Base-by-base conservation (phyloP, 495 filamentous ascomycete genomes). In the Penicillium angulare region DNA sequence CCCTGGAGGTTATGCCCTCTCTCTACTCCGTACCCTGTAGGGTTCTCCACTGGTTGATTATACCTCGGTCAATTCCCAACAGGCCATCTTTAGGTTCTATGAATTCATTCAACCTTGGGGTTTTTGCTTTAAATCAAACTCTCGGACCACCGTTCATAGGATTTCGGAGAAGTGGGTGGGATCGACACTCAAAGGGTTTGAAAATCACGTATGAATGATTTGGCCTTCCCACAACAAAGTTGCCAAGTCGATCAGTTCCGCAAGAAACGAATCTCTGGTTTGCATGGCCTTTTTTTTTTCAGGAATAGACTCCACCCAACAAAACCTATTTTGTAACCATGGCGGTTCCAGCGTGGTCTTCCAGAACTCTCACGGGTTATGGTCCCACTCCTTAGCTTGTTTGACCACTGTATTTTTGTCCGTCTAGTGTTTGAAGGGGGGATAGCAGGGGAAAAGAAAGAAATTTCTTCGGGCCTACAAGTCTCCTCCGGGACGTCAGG, bases 271-370 rank as follows among this genome's bases (percentile, higher is more conserved):
- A 38, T 16, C 34, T 38, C 3, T 38, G 33, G n/a, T 15, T 31
- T 8, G 0, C 34, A 29, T 20, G 20, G 40, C 35, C 18, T 15
- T 7, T 26, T 18, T 53, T 29, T 31, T 43, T 13, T 16, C 26
- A 26, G 13, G 17, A 31, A n/a, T 43, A 31, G 39, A 49, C 46
- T 49, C 46, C 33, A 50, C 43, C 12, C 17, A 18, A 12, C 33
- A 46, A 7, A 7, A 15, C 35, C 9, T 15, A 33, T 27, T 33
- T 40, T 50, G 50, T 57, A 57, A 57, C 55, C 50, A 49, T 53
- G 49, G 55, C 45, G 45, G 55, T 57, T 53, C 49, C 55, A 53
- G 49, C 46, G 52, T 41, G 10, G 5, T 22, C 38, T 41, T 41
- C 38, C 38, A 41, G 38, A 41, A 41, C 38, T n/a, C 38, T 41